Base-by-base conservation (phyloP, 345 rosid genomes). In the Psidium guajava region DNA sequence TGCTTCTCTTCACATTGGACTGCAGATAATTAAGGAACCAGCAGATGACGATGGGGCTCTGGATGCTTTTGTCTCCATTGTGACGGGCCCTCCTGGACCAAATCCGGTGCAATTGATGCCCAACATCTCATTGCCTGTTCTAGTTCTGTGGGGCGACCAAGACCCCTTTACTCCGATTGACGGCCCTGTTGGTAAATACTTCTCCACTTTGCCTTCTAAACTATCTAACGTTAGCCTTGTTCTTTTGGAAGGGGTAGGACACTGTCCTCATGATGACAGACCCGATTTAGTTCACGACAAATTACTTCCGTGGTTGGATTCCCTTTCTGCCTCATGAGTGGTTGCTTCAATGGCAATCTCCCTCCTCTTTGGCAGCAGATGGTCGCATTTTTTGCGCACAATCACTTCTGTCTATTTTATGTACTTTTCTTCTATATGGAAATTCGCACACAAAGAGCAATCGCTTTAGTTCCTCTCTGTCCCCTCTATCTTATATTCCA, bases 61-160 rank as follows among this genome's bases (percentile, higher is more conserved):
- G 52, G 97, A 96, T 86, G 99, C 99, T 28, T 95, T 96, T 87
- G 92, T 96, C 52, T 95, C 94, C 14, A 95, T 94, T 18, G 89
- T 95, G 80, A 96, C 96, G 0, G 98, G 99, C n/a, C 99, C 96
- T n/a, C 95, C 99, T 0, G 98, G 99, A 84, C 99, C 97, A 11
- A 95, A 90, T 84, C 98, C 98, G 3, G 87, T 92, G 59, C 86
- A 88, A 54, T 87, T 95, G 87, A 93, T 96, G 89, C 96, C 98
- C 12, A 84, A 55, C 73, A 88, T 94, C 73, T 83, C 82, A 11
- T 73, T 90, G 84, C 98, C 97, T 36, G 91, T 96, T 82, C 92
- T 95, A 6, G 90, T 94, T 85, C 82, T 96, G 80, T 96, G 98
- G 98, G 99, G 98, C 42, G 93, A 93, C 86, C 87, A 94, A 87